Conservation (phyloP, 495 filamentous ascomycete genomes). For the Aspergillus conjunctus region DNA sequence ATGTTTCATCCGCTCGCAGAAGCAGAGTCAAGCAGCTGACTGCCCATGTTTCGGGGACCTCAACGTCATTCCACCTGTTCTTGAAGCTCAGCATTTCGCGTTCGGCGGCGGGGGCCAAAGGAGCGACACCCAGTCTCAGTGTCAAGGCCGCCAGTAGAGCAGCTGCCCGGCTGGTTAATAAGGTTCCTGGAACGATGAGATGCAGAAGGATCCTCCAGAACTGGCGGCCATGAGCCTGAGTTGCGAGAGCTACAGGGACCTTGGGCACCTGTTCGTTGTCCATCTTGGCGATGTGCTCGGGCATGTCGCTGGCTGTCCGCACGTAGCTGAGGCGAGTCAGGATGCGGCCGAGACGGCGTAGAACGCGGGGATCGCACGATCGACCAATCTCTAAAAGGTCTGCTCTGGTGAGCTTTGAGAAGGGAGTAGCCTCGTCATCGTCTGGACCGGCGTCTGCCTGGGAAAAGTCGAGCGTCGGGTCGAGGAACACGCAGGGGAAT, state of each 20-base stretch:
- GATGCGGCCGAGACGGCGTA: constrained; percentile 43
- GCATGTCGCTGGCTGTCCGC: constrained; percentile 39
- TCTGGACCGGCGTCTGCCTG: background rate
- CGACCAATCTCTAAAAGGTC: constrained; percentile 51
- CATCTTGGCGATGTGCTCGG: constrained; percentile 37
- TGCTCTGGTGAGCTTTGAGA: constrained; percentile 34
- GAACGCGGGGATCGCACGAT: constrained; percentile 44
- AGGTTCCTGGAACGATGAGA: constrained; percentile 45
- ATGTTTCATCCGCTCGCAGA: constrained; percentile 44
- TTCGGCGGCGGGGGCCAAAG: constrained; percentile 38
- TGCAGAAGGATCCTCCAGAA: constrained; percentile 52
- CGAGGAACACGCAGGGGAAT: constrained; percentile 55
- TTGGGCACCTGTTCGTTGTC: constrained; percentile 28
- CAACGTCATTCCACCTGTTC: constrained; percentile 44
- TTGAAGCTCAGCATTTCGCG: constrained; percentile 39
- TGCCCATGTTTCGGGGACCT: constrained; percentile 51
- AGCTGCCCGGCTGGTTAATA: constrained; percentile 41
- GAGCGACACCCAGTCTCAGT: constrained; percentile 44
- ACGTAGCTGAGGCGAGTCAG: constrained; percentile 47
- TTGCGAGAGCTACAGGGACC: constrained; percentile 43
- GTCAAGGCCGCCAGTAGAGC: constrained; percentile 48
- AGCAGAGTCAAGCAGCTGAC: constrained; percentile 43
- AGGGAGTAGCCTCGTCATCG: constrained; percentile 19
- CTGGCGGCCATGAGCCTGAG: constrained; percentile 27
- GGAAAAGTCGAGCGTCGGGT: constrained; percentile 43